phyloP scores from a whole-genome alignment of 2,329 filamentous ascomycete genomes.

The Grosmannia serpens region DNA sequence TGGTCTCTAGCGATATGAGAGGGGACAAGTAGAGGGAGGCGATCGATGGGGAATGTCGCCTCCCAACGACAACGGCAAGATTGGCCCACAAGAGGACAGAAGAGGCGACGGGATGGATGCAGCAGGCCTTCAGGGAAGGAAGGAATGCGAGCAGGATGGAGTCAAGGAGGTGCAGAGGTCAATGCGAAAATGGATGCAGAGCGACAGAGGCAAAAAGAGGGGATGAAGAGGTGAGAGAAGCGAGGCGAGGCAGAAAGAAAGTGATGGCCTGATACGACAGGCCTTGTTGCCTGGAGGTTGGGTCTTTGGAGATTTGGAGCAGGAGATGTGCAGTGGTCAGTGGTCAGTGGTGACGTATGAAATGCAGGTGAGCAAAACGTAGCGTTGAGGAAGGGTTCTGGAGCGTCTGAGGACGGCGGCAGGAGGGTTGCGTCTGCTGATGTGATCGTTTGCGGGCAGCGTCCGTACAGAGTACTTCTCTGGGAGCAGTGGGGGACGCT shows the following conservation, averaged over 20 bases:
- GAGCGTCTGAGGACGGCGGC: neutral
- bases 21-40: neutral
- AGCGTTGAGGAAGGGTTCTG: neutral
- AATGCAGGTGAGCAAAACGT: neutral
- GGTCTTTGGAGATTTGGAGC: neutral
- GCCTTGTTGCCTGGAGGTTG: conserved; percentile 4
- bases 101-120: neutral
- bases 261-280: conserved; percentile 11
- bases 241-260: neutral
- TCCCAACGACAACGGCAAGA: neutral
- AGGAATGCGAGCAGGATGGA: neutral
- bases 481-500: neutral
- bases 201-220: neutral
- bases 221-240: neutral
- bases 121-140: neutral
- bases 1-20: neutral
- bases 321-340: neutral
- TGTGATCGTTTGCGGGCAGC: neutral
- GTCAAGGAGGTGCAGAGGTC: neutral
- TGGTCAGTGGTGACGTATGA: neutral
- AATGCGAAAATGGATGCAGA: neutral
- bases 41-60: conserved; percentile 1
- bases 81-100: neutral
- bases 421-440: too few species aligned
- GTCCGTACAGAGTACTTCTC: neutral